Evolutionary conservation across 805 yeast species (phyloP), one percentile per base, ranked within the genome.

Genomic region (Hanseniaspora thailandica): DNA sequence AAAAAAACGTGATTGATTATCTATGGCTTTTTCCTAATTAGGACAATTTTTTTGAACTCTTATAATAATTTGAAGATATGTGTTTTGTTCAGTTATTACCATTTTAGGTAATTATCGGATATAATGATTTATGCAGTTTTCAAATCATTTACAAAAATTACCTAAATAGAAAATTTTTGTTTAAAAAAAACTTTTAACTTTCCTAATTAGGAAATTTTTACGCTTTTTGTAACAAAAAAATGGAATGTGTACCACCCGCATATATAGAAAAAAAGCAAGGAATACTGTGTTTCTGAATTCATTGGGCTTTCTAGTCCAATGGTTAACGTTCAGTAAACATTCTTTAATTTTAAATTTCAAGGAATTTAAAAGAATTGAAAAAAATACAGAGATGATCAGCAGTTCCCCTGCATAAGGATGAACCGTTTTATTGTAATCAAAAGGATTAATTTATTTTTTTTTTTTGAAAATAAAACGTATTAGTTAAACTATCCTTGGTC

Each of bases 381-480:
- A 84, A 95, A 88, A 90, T 90, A 90, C 98, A 90, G 97, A 90
- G 98, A 90, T 90, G 97, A 93, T 90, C 89, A 90, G 97, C 97
- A 93, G 94, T 95, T 96, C 96, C 97, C 97, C 96, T 90, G 97
- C 97, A 90, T 93, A 93, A 93, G 96, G 97, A 90, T 90, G 97
- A 89, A 96, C 94, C 97, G 97, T 96, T 89, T 88, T 50, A 50
- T 41, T 50, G 45, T 50, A 55, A 46, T 55, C 54, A 55, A 55
- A 55, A 46, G 55, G 54, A 52, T 52, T 52, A 46, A 46, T 33
- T 40, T 40, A 26, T 40, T 52, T 52, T 43, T 39, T 47, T 47
- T 38, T 45, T 25, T 47, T 26, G 28, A 6, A 26, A 26, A 26
- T n/a, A n/a, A n/a, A n/a, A n/a, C n/a, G n/a, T n/a, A n/a, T 55